Percentiles rank a stretch among this genome's conserved stretches.
phyloP scores from a whole-genome alignment of 176 grass and related monocot species.

The Ananas comosus region DNA sequence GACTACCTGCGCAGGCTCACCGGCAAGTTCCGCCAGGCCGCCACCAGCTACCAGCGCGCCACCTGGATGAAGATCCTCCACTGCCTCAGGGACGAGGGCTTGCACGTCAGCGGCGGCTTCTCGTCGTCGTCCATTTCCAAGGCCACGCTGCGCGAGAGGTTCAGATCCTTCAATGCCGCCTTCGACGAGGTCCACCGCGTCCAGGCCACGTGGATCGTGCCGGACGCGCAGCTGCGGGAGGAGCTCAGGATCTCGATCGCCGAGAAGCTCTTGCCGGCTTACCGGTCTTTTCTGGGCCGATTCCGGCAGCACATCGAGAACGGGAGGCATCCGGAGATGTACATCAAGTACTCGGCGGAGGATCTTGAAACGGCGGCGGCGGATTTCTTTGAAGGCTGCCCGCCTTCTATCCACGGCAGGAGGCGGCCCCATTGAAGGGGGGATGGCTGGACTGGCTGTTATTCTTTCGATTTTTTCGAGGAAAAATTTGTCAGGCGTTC shows the following conservation, averaged over 20 bases:
- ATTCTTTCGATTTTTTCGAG: constrained; percentile 40
- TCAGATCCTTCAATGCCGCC: constrained; percentile 71
- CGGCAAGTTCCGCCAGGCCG: constrained; percentile 43
- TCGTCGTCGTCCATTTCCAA: constrained; percentile 66
- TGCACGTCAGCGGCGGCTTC: constrained; percentile 73
- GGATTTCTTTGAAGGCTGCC: constrained; percentile 73
- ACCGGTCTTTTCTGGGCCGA: constrained; percentile 77
- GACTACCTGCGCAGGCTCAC: constrained; percentile 58
- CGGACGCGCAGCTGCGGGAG: constrained; percentile 78
- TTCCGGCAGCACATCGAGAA: constrained; percentile 85
- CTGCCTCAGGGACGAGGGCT: constrained; percentile 75
- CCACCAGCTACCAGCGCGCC: constrained; percentile 62
- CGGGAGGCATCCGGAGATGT: constrained; percentile 68
- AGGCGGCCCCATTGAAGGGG: constrained; percentile 43
- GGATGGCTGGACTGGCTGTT: constrained; percentile 10
- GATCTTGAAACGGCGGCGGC: constrained; percentile 54
- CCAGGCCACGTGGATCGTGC: constrained; percentile 66
- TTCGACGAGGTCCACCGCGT: constrained; percentile 76
- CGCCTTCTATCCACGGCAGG: constrained; percentile 33
- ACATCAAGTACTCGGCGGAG: constrained; percentile 89
- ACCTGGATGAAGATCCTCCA: constrained; percentile 73
- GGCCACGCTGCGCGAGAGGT: constrained; percentile 64
- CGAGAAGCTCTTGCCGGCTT: constrained; percentile 84
- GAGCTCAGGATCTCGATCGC: constrained; percentile 81
- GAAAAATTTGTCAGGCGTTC: constrained; percentile 9